phyloP scores from a whole-genome alignment of 2,329 filamentous ascomycete species.

The Phaeosphaeria sp. region DNA sequence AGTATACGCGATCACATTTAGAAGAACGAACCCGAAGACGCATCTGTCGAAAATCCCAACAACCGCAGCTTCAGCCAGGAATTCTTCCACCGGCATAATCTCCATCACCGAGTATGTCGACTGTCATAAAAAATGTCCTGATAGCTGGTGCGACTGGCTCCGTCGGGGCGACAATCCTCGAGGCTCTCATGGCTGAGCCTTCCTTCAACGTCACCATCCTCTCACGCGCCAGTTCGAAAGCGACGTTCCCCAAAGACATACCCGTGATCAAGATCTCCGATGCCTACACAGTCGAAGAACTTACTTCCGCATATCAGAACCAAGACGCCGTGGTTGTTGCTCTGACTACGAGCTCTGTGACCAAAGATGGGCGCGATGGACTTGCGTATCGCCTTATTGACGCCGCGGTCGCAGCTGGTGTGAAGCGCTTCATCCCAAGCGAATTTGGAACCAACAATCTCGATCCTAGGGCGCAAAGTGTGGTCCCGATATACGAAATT shows the following conservation, averaged over 20 bases:
- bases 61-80: no score
- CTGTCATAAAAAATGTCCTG: conserved; percentile 30
- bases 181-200: conserved; percentile 42
- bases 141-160: conserved; percentile 38
- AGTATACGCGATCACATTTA: neutral
- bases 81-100: neutral
- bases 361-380: conserved; percentile 19
- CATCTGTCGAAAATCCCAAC: neutral
- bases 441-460: conserved; percentile 50
- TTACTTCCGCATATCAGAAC: conserved; percentile 43
- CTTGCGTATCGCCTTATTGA: conserved; percentile 44
- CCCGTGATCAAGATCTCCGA: conserved; percentile 38
- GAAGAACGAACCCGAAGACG: neutral
- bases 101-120: conserved; percentile 3
- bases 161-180: conserved; percentile 31
- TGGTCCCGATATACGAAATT: conserved; percentile 45
- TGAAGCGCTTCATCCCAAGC: conserved; percentile 49
- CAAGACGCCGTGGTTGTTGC: conserved; percentile 49
- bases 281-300: conserved; percentile 25
- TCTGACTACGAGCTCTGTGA: conserved; percentile 32
- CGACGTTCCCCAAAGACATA: conserved; percentile 29
- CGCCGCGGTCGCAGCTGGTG: conserved; percentile 48
- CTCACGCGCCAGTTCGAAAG: conserved; percentile 32
- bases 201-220: conserved; percentile 44
- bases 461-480: conserved; percentile 31